phyloP scores from a whole-genome alignment of 352 stramenopile genomes.

The Phytophthora vignae region DNA sequence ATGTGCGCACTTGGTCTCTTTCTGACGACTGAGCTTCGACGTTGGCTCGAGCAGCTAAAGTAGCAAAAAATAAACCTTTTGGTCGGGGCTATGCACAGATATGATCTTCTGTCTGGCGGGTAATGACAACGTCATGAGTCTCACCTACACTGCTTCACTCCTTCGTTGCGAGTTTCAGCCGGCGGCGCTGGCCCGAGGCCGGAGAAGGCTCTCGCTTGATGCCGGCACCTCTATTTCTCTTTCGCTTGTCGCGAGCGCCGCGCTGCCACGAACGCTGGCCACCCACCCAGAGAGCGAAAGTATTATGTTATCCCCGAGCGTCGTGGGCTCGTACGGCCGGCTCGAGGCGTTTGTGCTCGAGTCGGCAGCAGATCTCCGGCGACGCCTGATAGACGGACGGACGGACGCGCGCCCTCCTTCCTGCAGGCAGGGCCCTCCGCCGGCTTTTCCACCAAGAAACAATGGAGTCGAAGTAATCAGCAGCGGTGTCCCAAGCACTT shows the following conservation, averaged over 20 bases:
- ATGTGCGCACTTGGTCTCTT: slow-evolving; percentile 20
- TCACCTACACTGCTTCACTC: background rate
- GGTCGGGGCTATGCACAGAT: background rate
- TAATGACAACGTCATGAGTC: background rate
- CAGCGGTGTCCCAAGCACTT: slow-evolving; percentile 7
- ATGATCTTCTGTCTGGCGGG: background rate
- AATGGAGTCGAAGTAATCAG: slow-evolving; percentile 5
- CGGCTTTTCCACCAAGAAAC: slow-evolving; percentile 13
- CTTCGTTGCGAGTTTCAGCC: background rate
- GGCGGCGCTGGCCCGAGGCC: slow-evolving; percentile 6
- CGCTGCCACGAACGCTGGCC: slow-evolving; percentile 24
- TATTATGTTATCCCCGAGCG: background rate
- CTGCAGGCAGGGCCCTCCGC: background rate
- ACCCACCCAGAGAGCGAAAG: slow-evolving; percentile 3
- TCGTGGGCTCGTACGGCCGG: slow-evolving; percentile 18
- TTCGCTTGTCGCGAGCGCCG: slow-evolving; percentile 10
- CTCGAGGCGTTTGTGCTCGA: slow-evolving; percentile 2
- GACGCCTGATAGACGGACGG: background rate
- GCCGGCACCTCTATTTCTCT: slow-evolving; percentile 22
- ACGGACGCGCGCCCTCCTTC: background rate
- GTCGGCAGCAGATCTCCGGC: slow-evolving; percentile 30
- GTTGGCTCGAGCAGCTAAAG: slow-evolving; percentile 25
- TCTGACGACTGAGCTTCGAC: slow-evolving; percentile 22
- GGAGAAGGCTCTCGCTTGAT: slow-evolving; percentile 20
- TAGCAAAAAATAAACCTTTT: slow-evolving; percentile 16